Percentiles rank a stretch among this genome's conserved stretches.
Evolutionary conservation across 108 stramenopile species (phyloP).

Genomic region (Licmophora abbreviata): DNA sequence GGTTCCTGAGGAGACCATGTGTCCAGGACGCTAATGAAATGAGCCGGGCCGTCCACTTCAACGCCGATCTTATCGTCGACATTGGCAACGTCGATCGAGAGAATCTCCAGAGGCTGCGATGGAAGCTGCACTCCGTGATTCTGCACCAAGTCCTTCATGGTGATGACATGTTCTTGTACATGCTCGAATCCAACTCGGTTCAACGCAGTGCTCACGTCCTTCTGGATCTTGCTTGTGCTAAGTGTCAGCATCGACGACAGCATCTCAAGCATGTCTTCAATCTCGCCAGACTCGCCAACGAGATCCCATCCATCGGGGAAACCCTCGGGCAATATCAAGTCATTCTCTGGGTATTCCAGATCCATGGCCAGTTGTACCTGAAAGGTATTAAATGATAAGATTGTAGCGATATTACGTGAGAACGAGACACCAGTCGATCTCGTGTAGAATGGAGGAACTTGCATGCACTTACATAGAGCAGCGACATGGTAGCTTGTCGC

Average conservation of each 20-base stretch:
- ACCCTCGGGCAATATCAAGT: constrained; percentile 35
- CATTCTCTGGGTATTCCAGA: constrained; percentile 32
- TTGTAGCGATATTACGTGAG: background rate
- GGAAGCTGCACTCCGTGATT: constrained; percentile 34
- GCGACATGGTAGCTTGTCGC: constrained; percentile 24
- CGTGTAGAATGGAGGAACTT: background rate
- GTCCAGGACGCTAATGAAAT: constrained; percentile 64
- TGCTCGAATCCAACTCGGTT: constrained; percentile 64
- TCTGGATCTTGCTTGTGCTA: constrained; percentile 55
- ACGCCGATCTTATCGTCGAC: constrained; percentile 48
- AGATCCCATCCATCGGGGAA: constrained; percentile 65
- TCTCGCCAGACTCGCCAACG: constrained; percentile 7
- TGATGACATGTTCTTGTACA: constrained; percentile 54
- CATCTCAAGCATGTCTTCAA: constrained; percentile 3
- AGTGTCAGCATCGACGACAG: constrained; percentile 31
- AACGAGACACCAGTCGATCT: background rate
- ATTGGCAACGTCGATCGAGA: constrained; percentile 73
- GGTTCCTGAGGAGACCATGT: constrained; percentile 5
- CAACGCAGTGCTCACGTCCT: constrained; percentile 41
- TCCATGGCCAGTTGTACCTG: constrained; percentile 54
- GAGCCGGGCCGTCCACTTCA: constrained; percentile 82
- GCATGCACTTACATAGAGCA: constrained; percentile 33
- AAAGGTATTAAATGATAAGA: constrained; percentile 15
- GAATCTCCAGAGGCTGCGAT: constrained; percentile 28
- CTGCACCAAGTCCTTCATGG: constrained; percentile 30